phyloP scores from a whole-genome alignment of 148 eudicot species.

The Cornus controversa region DNA sequence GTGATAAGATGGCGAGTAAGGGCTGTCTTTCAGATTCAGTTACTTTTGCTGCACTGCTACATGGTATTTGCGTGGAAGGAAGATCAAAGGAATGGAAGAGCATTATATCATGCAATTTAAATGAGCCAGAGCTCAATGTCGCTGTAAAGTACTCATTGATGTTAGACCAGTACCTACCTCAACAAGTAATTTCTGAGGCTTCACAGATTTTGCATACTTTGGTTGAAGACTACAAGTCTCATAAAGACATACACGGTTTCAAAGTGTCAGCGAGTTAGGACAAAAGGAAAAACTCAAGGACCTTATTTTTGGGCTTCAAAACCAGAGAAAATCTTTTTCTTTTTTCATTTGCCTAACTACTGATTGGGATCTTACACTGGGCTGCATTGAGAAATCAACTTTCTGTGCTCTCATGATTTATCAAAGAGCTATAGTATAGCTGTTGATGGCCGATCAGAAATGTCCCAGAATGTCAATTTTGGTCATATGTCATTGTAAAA shows the following conservation, averaged over 20 bases:
- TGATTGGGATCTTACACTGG: neutral
- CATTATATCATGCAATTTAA: conserved; percentile 45
- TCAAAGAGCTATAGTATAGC: neutral
- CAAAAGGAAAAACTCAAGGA: neutral
- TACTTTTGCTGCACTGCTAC: conserved; percentile 61
- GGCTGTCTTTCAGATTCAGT: conserved; percentile 53
- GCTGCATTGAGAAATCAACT: neutral
- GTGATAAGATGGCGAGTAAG: conserved; percentile 45
- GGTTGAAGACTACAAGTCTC: conserved; percentile 38
- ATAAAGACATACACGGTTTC: conserved; percentile 20
- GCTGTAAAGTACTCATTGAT: conserved; percentile 56
- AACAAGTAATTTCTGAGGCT: conserved; percentile 48
- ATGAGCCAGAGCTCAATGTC: conserved; percentile 46
- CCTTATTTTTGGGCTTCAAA: neutral
- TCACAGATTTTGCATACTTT: conserved; percentile 59
- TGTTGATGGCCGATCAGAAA: neutral
- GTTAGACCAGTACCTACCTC: conserved; percentile 47
- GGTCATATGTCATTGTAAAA: neutral
- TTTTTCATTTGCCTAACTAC: neutral
- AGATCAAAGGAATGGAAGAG: conserved; percentile 68
- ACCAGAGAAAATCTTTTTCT: neutral
- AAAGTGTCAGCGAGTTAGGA: conserved; percentile 30
- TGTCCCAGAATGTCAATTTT: neutral
- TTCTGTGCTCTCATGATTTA: neutral
- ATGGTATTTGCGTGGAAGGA: conserved; percentile 75